These are phyloP conservation scores for Botrytis cinerea DNA, from an alignment of 2,329 filamentous ascomycete genomes.

Conservation along the genomic window DNA sequence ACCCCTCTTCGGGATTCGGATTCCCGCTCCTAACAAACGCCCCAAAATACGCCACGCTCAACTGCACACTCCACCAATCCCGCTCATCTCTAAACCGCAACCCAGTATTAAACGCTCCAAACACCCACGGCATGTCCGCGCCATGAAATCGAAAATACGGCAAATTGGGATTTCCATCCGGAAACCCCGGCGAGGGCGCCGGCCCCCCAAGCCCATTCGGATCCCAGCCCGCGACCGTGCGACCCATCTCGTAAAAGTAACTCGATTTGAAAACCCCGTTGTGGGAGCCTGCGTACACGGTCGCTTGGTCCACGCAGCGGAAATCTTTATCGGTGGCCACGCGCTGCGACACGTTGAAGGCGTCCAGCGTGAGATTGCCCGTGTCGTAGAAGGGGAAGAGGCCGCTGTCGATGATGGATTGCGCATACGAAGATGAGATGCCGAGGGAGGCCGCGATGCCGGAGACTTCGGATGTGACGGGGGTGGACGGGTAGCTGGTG, in stretches of 20 bases:
- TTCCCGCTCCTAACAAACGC: conserved; percentile 49
- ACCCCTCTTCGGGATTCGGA: conserved; percentile 49
- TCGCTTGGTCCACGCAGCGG: conserved; percentile 57
- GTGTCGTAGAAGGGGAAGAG: conserved; percentile 52
- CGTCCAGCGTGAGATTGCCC: conserved; percentile 54
- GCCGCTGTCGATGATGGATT: conserved; percentile 47
- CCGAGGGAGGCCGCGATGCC: conserved; percentile 50
- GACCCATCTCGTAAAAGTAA: conserved; percentile 56
- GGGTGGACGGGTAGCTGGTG: conserved; percentile 48
- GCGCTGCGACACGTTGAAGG: conserved; percentile 55
- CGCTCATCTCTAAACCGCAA: conserved; percentile 46
- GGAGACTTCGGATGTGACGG: conserved; percentile 46
- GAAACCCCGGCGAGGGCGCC: conserved; percentile 45
- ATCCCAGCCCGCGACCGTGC: conserved; percentile 51
- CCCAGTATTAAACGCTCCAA: conserved; percentile 45
- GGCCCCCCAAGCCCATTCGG: conserved; percentile 53
- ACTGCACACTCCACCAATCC: conserved; percentile 50
- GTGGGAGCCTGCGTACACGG: conserved; percentile 48
- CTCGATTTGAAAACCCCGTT: conserved; percentile 48
- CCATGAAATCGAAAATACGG: conserved; percentile 57
- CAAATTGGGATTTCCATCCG: conserved; percentile 51
- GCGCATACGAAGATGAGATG: conserved; percentile 48
- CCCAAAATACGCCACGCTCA: conserved; percentile 51
- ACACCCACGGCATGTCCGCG: conserved; percentile 50
- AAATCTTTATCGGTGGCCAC: conserved; percentile 56